Conservation (phyloP, 768 basidiomycete species). For the Lactarius hengduanensis region DNA sequence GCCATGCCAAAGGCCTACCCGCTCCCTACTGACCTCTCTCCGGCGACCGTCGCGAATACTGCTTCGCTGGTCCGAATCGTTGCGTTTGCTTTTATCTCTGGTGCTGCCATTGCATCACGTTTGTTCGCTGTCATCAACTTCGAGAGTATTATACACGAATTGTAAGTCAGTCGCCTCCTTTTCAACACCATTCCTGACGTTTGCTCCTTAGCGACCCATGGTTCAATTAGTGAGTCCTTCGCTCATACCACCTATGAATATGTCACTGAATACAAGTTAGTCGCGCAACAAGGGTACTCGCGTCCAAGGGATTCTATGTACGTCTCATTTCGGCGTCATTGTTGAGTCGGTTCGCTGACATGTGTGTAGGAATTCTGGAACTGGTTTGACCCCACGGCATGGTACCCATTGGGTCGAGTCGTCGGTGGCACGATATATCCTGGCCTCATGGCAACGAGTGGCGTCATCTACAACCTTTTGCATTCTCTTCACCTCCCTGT, state of each 20-base stretch:
- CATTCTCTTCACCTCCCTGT: constrained; percentile 90
- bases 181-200: constrained; percentile 1
- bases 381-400: constrained; percentile 99
- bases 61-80: constrained; percentile 87
- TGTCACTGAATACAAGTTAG: constrained; percentile 41
- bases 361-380: constrained; percentile 92
- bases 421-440: constrained; percentile 99
- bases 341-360: constrained; percentile 11
- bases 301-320: constrained; percentile 94
- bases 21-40: constrained; percentile 67
- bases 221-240: constrained; percentile 90
- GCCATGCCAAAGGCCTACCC: constrained; percentile 75
- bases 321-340: constrained; percentile 33
- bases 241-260: background rate
- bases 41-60: constrained; percentile 78
- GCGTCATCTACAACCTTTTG: constrained; percentile 92
- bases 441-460: constrained; percentile 97
- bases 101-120: constrained; percentile 91
- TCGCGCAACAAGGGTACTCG: constrained; percentile 89
- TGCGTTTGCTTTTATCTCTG: constrained; percentile 87
- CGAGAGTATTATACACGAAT: constrained; percentile 99
- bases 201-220: constrained; percentile 75
- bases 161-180: constrained; percentile 53
- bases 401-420: constrained; percentile 98
- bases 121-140: constrained; percentile 97